These are phyloP conservation scores for Asparagopsis taxiformis DNA, from an alignment of 31 red algal genomes.

Conservation along the genomic window DNA sequence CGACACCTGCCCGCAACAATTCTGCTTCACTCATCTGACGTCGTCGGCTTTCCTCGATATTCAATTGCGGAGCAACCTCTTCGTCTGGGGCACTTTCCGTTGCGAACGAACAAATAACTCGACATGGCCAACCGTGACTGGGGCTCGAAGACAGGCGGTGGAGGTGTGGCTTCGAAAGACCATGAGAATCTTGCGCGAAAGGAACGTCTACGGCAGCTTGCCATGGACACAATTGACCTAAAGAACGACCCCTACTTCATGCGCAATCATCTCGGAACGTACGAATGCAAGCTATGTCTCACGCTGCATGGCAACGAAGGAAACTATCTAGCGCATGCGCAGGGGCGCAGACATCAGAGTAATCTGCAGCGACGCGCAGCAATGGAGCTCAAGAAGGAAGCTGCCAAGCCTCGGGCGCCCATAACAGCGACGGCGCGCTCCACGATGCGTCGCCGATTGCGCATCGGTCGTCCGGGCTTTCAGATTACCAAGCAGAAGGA, in stretches of 20 bases:
- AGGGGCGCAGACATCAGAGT: conserved; percentile 88
- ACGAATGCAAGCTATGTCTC: conserved; percentile 96
- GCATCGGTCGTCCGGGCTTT: conserved; percentile 90
- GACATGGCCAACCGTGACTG: conserved; percentile 84
- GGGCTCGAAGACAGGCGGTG: conserved; percentile 86
- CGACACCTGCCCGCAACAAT: too few species aligned
- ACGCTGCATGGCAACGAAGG: conserved; percentile 93
- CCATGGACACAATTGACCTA: conserved; percentile 89
- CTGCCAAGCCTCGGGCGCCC: conserved; percentile 49
- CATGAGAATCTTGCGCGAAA: conserved; percentile 52
- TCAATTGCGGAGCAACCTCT: too few species aligned
- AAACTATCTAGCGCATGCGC: conserved; percentile 94
- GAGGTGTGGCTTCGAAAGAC: conserved; percentile 77
- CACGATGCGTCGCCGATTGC: conserved; percentile 40
- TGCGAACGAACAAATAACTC: background rate
- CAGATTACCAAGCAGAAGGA: conserved; percentile 84
- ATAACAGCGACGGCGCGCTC: conserved; percentile 17
- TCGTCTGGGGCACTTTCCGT: background rate
- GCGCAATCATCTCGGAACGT: conserved; percentile 91
- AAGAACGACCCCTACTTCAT: conserved; percentile 94
- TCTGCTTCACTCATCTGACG: too few species aligned
- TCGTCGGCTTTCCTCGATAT: too few species aligned
- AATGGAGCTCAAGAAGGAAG: conserved; percentile 68
- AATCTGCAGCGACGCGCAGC: conserved; percentile 88
- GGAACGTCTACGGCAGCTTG: conserved; percentile 72